phyloP scores from a whole-genome alignment of 2,329 filamentous ascomycete genomes.

The Aureobasidium sp. region DNA sequence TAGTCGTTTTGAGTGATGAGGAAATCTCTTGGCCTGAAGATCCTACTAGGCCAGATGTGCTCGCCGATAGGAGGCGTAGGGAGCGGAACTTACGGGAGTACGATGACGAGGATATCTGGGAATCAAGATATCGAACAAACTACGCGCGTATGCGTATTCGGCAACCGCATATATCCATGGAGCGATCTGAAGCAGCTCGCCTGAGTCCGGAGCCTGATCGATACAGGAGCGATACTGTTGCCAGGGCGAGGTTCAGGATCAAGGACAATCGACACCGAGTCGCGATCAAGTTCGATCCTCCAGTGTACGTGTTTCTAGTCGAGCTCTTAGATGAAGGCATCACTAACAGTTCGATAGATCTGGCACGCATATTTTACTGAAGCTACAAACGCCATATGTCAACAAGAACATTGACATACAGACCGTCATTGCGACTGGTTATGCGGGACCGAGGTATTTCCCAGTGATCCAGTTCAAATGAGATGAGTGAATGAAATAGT shows the following conservation, averaged over 20 bases:
- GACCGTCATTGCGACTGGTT: constrained; percentile 75
- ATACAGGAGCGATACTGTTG: constrained; percentile 21
- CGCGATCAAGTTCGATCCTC: constrained; percentile 77
- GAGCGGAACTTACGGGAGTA: constrained; percentile 13
- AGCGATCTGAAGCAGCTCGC: neutral
- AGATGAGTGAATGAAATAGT: neutral
- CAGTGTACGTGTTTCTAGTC: constrained; percentile 46
- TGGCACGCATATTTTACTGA: constrained; percentile 76
- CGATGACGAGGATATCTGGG: constrained; percentile 16
- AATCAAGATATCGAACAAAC: constrained; percentile 12
- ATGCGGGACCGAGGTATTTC: constrained; percentile 66
- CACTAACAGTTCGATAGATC: constrained; percentile 41
- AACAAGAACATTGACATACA: constrained; percentile 84
- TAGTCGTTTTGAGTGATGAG: constrained; percentile 13
- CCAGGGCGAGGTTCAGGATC: constrained; percentile 74
- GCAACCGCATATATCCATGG: neutral
- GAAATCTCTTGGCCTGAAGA: constrained; percentile 19
- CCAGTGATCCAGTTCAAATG: constrained; percentile 14
- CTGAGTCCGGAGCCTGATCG: constrained; percentile 7
- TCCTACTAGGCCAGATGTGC: constrained; percentile 16
- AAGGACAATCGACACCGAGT: constrained; percentile 76
- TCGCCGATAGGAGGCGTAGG: constrained; percentile 16
- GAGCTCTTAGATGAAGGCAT: neutral
- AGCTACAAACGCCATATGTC: constrained; percentile 76
- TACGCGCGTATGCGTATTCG: constrained; percentile 10